A percentile compares a stretch with the other conserved stretches of the same genome.
These are phyloP conservation scores for Posidonia australis DNA, from an alignment of 106 monocot species.

Conservation along the genomic window DNA sequence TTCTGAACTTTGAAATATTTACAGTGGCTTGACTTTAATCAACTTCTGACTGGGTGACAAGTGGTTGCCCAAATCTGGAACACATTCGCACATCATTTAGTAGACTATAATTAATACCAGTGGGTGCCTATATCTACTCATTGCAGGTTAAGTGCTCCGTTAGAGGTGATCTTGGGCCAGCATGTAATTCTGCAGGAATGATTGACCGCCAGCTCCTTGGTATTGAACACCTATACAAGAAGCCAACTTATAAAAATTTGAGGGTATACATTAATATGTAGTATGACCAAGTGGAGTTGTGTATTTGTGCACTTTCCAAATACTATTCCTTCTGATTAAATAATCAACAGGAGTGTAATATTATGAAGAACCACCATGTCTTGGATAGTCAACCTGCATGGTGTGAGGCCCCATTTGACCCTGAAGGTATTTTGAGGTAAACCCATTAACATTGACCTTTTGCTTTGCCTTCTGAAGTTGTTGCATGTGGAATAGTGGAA, in stretches of 20 bases:
- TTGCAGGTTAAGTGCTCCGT: conserved; percentile 52
- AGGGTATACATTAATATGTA: conserved; percentile 24
- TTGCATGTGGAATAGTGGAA: neutral
- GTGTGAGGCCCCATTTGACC: conserved; percentile 68
- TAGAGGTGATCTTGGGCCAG: conserved; percentile 72
- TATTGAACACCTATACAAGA: conserved; percentile 57
- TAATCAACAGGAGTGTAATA: conserved; percentile 40
- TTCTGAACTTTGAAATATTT: too few species aligned
- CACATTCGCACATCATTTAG: too few species aligned
- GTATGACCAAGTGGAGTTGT: neutral
- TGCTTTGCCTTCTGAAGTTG: neutral
- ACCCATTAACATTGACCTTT: neutral
- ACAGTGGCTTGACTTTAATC: too few species aligned
- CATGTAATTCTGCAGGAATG: conserved; percentile 63
- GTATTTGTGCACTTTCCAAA: neutral
- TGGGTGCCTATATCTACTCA: too few species aligned
- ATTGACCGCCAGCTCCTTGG: conserved; percentile 61
- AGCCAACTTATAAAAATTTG: conserved; percentile 50
- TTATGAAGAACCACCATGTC: conserved; percentile 10
- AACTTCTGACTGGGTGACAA: too few species aligned
- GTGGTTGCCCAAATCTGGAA: too few species aligned
- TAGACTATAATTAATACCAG: too few species aligned
- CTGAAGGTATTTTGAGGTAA: conserved; percentile 63
- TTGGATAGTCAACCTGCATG: conserved; percentile 28
- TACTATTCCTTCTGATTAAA: conserved; percentile 1